These are phyloP conservation scores for Rhizopus microsporus DNA, from an alignment of 371 early-diverging fungal species.

Conservation along the genomic window DNA sequence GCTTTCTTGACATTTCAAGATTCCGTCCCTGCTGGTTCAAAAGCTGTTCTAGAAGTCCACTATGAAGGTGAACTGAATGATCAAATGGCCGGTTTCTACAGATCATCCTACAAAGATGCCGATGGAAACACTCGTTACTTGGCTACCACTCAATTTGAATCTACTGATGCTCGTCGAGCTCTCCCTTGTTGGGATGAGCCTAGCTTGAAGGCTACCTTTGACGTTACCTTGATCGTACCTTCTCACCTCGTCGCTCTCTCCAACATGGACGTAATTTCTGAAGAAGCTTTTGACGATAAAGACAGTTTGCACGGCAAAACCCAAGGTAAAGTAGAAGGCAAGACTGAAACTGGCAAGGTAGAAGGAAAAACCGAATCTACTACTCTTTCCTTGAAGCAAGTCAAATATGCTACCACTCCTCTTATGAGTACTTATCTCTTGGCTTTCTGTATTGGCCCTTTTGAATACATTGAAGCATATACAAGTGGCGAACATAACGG, in stretches of 20 bases:
- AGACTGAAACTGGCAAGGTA: conserved; percentile 31
- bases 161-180: conserved; percentile 88
- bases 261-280: conserved; percentile 77
- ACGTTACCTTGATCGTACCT: conserved; percentile 77
- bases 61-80: conserved; percentile 85
- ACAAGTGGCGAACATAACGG: conserved; percentile 61
- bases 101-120: conserved; percentile 75
- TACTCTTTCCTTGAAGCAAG: conserved; percentile 48
- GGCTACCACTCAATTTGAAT: conserved; percentile 92
- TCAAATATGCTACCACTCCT: conserved; percentile 84
- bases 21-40: conserved; percentile 63
- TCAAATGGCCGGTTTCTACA: conserved; percentile 89
- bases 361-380: conserved; percentile 20
- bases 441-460: conserved; percentile 85
- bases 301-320: conserved; percentile 29
- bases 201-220: conserved; percentile 88
- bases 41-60: conserved; percentile 64
- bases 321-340: conserved; percentile 34
- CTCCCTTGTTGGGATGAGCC: conserved; percentile 96
- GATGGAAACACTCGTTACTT: conserved; percentile 72
- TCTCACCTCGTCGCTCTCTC: conserved; percentile 76
- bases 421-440: conserved; percentile 87
- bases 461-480: conserved; percentile 80
- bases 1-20: conserved; percentile 73
- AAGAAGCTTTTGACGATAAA: conserved; percentile 44